Base-by-base conservation (phyloP, 768 basidiomycete genomes). In the Pulveroboletus ravenelii region DNA sequence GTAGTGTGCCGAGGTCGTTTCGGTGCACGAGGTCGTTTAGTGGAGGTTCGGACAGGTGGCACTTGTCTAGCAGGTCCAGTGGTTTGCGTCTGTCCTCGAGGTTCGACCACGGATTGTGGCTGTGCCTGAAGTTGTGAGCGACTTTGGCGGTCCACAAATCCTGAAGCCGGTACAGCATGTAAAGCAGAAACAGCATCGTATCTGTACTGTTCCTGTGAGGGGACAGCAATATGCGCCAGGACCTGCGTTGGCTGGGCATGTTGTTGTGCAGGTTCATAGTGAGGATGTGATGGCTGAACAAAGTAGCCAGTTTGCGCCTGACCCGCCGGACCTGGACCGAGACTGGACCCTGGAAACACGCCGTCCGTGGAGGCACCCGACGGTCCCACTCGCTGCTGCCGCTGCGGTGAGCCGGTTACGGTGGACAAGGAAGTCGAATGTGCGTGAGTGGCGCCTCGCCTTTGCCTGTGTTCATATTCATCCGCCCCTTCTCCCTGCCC, bases 401-500 rank as follows among this genome's bases (percentile, higher is more conserved):
- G 55, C 10, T 45, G 54, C 3, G 62, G 50, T 2, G 63, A 59
- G 7, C 39, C 59, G 6, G 57, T 57, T 5, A 67, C 51, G 25
- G 67, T 67, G 9, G 63, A 59, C 12, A 63, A 3, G 10, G 66
- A 67, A 20, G 56, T 29, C 3, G 65, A 67, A 23, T 60, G 52
- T 17, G 49, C 43, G 20, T 67, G 66, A 3, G 53, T 10, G 2
- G 36, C 0, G 2, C 45, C 43, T 10, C 34, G 55, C 15, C 31
- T 41, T 14, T 29, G 50, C 8, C 35, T 17, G 3, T 35, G 37
- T 29, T 27, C 41, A 4, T 40, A 47, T n/a, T 32, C 49, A 27
- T 29, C 43, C 7, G 2, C 3, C 20, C 31, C 41, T 18, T 52
- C 49, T 10, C 34, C 38, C 12, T 37, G 53, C 3, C 44, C 35